Percentiles rank a stretch among this genome's conserved stretches.
These are phyloP conservation scores for Hypoxylon rickii DNA, from an alignment of 495 filamentous ascomycete genomes.

Conservation along the genomic window DNA sequence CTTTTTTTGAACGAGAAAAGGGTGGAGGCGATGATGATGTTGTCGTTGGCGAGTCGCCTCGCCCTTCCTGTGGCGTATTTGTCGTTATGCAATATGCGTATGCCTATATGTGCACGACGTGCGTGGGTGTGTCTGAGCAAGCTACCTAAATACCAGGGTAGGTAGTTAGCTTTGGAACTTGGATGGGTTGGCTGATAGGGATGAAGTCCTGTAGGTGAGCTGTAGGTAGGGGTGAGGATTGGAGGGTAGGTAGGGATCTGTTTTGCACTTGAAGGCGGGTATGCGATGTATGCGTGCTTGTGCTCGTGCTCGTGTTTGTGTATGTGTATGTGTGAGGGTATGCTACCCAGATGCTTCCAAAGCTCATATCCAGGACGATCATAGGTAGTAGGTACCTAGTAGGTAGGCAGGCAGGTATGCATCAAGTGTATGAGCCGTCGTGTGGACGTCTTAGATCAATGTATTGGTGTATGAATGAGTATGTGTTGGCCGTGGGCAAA, in stretches of 20 bases:
- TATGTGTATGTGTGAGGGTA: background rate
- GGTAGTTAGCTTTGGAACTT: too few species aligned
- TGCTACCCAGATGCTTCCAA: too few species aligned
- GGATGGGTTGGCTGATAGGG: too few species aligned
- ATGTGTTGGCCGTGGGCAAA: too few species aligned
- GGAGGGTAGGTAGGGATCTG: background rate
- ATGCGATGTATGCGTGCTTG: background rate
- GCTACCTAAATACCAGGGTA: too few species aligned
- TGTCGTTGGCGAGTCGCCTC: background rate
- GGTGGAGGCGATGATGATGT: constrained; percentile 2
- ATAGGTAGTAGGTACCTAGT: background rate
- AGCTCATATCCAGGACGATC: too few species aligned
- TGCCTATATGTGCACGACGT: background rate
- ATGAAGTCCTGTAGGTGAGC: too few species aligned
- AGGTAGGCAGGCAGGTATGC: background rate
- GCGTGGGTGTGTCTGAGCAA: background rate
- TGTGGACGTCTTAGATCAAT: too few species aligned
- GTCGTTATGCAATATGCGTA: constrained; percentile 3
- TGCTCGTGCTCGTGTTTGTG: too few species aligned
- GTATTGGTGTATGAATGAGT: too few species aligned
- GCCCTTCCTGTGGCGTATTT: constrained; percentile 1
- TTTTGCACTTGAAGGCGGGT: background rate
- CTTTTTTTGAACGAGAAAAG: background rate
- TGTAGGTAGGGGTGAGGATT: background rate
- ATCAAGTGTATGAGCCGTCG: too few species aligned